These are phyloP conservation scores for Cladosporium oxysporum DNA, from an alignment of 2,329 filamentous ascomycete genomes.

Conservation along the genomic window DNA sequence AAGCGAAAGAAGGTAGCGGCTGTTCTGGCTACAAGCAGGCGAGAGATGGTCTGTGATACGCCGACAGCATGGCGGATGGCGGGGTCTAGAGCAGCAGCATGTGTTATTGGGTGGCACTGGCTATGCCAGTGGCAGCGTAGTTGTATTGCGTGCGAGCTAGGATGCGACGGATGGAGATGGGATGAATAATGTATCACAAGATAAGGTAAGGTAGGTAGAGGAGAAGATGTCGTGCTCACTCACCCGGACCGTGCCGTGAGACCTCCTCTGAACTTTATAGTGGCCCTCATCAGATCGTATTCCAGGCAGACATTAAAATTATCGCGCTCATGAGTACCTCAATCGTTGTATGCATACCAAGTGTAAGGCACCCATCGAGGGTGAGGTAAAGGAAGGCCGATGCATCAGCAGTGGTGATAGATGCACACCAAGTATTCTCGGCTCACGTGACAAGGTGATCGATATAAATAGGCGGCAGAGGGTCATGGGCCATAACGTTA, in stretches of 20 bases:
- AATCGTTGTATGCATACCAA: too few species aligned
- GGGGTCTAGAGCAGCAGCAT: background rate
- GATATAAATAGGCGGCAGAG: too few species aligned
- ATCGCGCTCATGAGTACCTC: too few species aligned
- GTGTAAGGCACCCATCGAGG: too few species aligned
- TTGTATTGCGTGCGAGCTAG: slow-evolving; percentile 12
- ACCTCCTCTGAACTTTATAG: slow-evolving; percentile 9
- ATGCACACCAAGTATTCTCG: too few species aligned
- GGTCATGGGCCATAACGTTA: too few species aligned
- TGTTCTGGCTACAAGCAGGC: background rate
- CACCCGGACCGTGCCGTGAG: slow-evolving; percentile 10
- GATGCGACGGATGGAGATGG: background rate
- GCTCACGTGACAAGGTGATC: too few species aligned
- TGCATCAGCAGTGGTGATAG: too few species aligned
- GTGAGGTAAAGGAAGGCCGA: too few species aligned
- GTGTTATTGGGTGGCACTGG: background rate
- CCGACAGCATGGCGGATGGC: background rate
- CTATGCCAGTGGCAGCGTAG: background rate
- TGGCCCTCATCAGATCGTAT: background rate
- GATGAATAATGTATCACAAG: background rate
- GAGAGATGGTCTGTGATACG: background rate
- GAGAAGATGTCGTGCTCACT: slow-evolving; percentile 16
- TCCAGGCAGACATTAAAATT: too few species aligned
- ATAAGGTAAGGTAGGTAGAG: background rate
- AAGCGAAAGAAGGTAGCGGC: background rate